Conservation (phyloP, 2,329 filamentous ascomycete genomes). For the Ilyonectria destructans region DNA sequence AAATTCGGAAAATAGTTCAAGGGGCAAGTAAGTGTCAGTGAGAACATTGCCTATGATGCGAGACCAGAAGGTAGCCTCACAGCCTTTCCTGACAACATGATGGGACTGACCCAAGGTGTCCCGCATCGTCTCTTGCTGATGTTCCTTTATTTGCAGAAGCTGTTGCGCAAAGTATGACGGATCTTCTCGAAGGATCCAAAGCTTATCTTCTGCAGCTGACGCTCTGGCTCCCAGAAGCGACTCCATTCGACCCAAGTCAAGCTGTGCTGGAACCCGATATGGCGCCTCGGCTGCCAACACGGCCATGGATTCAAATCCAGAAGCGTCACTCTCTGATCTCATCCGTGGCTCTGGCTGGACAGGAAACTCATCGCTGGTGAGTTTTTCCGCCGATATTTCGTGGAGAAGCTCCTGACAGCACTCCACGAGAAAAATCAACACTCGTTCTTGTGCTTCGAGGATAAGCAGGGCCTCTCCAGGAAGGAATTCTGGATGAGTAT, state of each 20-base stretch:
- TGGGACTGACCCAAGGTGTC: slow-evolving; percentile 56
- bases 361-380: slow-evolving; percentile 51
- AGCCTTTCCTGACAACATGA: slow-evolving; percentile 31
- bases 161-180: slow-evolving; percentile 68
- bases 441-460: slow-evolving; percentile 66
- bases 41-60: slow-evolving; percentile 56
- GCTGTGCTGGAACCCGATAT: slow-evolving; percentile 64
- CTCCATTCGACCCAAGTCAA: slow-evolving; percentile 64
- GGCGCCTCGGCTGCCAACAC: slow-evolving; percentile 65
- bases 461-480: slow-evolving; percentile 66
- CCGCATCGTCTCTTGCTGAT: slow-evolving; percentile 61
- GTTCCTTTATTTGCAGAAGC: slow-evolving; percentile 62
- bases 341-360: slow-evolving; percentile 57
- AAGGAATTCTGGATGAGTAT: slow-evolving; percentile 54
- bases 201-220: slow-evolving; percentile 66
- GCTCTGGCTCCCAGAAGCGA: slow-evolving; percentile 61
- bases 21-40: slow-evolving; percentile 50
- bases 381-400: slow-evolving; percentile 58
- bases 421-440: slow-evolving; percentile 65
- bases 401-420: slow-evolving; percentile 66
- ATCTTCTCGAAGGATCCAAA: slow-evolving; percentile 72
- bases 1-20: slow-evolving; percentile 60
- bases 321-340: slow-evolving; percentile 49
- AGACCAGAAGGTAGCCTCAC: slow-evolving; percentile 56
- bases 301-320: slow-evolving; percentile 57